phyloP scores from a whole-genome alignment of 371 early-diverging fungal genomes.

The Mucor plumbeus region DNA sequence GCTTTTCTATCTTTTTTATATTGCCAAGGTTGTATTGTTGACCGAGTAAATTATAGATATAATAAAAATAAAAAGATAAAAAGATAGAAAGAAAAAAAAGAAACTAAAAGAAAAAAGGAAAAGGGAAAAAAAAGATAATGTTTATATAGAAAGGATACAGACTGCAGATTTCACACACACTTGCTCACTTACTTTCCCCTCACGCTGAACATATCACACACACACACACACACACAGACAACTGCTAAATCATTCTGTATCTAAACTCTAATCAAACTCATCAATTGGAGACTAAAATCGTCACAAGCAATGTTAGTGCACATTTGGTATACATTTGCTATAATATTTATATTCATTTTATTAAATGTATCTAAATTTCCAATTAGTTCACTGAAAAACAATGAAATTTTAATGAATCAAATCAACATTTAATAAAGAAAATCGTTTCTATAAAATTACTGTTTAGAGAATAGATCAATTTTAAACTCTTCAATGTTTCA shows the following conservation, averaged over 20 bases:
- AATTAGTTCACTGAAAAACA: background rate
- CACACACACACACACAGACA: no score
- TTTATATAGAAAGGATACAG: background rate
- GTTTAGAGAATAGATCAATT: background rate
- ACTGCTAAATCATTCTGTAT: no score
- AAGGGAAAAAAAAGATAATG: constrained; percentile 11
- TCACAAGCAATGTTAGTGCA: background rate
- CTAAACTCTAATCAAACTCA: background rate
- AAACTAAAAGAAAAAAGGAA: background rate
- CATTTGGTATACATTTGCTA: no score
- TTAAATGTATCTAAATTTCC: background rate
- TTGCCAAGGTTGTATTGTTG: background rate
- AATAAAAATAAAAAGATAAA: background rate
- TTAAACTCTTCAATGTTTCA: background rate
- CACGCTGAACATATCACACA: no score
- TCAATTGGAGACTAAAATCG: background rate
- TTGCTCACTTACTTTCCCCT: background rate
- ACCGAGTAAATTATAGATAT: background rate
- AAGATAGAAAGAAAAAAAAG: constrained; percentile 11
- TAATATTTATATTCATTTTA: no score
- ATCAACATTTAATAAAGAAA: background rate
- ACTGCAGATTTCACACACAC: constrained; percentile 4
- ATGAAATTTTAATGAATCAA: background rate
- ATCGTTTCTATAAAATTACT: background rate
- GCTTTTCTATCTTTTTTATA: background rate